These are phyloP conservation scores for Penicillium malachiteum DNA, from an alignment of 495 filamentous ascomycete genomes.

Conservation along the genomic window DNA sequence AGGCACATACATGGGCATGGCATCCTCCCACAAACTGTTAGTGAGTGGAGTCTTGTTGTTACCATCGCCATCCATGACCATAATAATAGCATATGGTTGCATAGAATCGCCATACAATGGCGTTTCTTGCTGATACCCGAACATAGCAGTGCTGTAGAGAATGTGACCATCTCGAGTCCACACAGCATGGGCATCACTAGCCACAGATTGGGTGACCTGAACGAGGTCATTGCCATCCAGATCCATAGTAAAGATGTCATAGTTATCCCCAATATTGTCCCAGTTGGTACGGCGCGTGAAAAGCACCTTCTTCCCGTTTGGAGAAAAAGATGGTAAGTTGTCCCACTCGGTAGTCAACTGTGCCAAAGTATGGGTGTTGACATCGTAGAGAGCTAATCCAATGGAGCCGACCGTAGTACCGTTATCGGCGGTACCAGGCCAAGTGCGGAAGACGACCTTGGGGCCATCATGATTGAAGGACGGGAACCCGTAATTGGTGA, in stretches of 20 bases:
- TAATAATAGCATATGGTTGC: constrained; percentile 4
- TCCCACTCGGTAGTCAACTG: no score
- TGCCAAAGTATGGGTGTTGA: no score
- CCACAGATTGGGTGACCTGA: background rate
- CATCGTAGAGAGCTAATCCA: no score
- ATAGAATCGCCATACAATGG: constrained; percentile 3
- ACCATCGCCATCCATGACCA: constrained; percentile 11
- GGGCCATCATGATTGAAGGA: no score
- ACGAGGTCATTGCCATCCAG: background rate
- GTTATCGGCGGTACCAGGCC: no score
- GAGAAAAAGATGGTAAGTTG: no score
- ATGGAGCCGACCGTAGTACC: no score
- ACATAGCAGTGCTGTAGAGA: background rate
- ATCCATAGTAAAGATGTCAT: background rate
- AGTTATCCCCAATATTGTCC: background rate
- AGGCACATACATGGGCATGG: background rate
- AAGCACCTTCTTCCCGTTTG: no score
- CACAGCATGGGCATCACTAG: background rate
- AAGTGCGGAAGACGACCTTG: no score
- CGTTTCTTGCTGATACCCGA: background rate
- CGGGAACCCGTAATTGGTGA: no score
- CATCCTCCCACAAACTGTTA: constrained; percentile 11
- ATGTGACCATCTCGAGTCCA: background rate
- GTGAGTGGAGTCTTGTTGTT: constrained; percentile 16
- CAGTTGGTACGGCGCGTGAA: no score